phyloP scores from a whole-genome alignment of 352 stramenopile species.

The Elongisporangium undulatum region DNA sequence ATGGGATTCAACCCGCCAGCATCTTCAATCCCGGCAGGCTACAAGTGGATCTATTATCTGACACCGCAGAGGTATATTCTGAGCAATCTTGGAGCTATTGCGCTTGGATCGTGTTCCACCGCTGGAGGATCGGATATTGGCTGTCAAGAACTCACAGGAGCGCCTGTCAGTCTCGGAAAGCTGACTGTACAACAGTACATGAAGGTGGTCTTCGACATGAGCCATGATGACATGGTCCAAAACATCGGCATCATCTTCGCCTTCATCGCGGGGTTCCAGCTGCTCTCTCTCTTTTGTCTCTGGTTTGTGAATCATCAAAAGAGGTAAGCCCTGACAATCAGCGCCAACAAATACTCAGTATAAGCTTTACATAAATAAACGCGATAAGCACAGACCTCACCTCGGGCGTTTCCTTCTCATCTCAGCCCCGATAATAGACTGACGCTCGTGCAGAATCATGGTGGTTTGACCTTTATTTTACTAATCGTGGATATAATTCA shows the following conservation, averaged over 20 bases:
- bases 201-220: constrained; percentile 29
- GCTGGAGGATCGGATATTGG: constrained; percentile 10
- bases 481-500: too few relatives aligned
- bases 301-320: constrained; percentile 36
- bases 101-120: constrained; percentile 16
- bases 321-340: constrained; percentile 13
- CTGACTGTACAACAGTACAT: constrained; percentile 30
- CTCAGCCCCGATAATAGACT: too few relatives aligned
- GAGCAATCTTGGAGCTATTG: constrained; percentile 14
- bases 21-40: constrained; percentile 9
- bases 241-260: constrained; percentile 23
- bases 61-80: constrained; percentile 27
- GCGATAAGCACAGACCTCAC: too few relatives aligned
- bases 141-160: constrained; percentile 5
- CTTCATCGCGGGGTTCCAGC: constrained; percentile 27
- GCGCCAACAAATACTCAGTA: too few relatives aligned
- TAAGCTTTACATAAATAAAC: too few relatives aligned
- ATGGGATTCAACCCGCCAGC: constrained; percentile 14
- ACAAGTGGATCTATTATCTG: constrained; percentile 24
- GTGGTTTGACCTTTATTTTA: too few relatives aligned
- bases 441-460: too few relatives aligned
- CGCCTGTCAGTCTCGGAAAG: constrained; percentile 15
- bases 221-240: constrained; percentile 9
- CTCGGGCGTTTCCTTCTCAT: too few relatives aligned
- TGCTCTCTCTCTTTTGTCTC: constrained; percentile 27